phyloP scores from a whole-genome alignment of 345 rosid species.

The Clausena lansium region DNA sequence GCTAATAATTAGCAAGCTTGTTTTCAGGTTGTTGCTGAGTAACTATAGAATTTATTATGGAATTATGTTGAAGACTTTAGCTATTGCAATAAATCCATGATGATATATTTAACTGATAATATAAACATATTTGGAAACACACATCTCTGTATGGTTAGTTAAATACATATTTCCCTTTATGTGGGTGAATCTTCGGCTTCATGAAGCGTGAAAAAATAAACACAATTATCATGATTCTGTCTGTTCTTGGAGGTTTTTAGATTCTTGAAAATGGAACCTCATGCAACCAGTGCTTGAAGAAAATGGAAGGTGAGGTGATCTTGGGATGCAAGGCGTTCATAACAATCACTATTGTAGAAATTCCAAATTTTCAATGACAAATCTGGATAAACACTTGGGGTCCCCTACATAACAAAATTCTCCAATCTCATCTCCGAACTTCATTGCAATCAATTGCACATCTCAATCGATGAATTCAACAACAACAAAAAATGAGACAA shows the following conservation, averaged over 20 bases:
- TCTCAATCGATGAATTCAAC: conserved; percentile 4
- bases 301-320: too few species aligned
- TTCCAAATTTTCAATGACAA: not conserved
- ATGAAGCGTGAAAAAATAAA: not conserved
- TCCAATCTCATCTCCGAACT: not conserved
- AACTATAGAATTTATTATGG: too few species aligned
- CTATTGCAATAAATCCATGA: not conserved
- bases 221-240: not conserved
- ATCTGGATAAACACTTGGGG: not conserved
- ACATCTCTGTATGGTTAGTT: not conserved
- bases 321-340: not conserved
- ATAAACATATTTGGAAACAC: not conserved
- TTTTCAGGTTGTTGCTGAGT: not conserved
- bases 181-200: not conserved
- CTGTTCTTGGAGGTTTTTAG: not conserved
- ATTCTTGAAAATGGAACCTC: not conserved
- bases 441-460: conserved; percentile 6
- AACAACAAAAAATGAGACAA: not conserved
- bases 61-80: not conserved
- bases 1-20: not conserved
- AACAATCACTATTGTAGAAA: not conserved
- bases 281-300: too few species aligned
- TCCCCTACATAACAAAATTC: not conserved
- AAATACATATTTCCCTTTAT: not conserved
- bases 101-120: not conserved